Conservation (phyloP, 768 basidiomycete species). For the Holtermannia corniformis region DNA sequence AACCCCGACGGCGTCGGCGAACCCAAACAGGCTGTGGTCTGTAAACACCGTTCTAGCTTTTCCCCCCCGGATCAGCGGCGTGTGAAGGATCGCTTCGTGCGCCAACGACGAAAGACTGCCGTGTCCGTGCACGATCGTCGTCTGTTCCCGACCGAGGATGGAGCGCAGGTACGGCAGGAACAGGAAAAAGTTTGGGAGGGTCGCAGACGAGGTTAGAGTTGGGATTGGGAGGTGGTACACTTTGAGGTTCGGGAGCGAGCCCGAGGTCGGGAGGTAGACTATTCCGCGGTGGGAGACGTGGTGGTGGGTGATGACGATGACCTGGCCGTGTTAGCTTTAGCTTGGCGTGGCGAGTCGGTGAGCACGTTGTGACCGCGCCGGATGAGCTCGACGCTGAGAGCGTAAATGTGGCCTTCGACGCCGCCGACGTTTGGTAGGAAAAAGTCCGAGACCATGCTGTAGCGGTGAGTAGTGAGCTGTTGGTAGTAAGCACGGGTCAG, state of each 20-base stretch:
- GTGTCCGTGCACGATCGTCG: conserved; percentile 83
- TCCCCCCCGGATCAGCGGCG: conserved; percentile 61
- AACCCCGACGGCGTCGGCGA: conserved; percentile 94
- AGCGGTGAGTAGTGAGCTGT: no score
- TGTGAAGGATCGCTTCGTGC: conserved; percentile 84
- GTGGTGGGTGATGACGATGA: conserved; percentile 89
- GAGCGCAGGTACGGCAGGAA: conserved; percentile 84
- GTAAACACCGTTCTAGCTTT: conserved; percentile 80
- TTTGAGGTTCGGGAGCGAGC: conserved; percentile 49
- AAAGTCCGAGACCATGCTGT: conserved; percentile 92
- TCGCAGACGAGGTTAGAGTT: conserved; percentile 79
- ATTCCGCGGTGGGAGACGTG: conserved; percentile 78
- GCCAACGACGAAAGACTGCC: conserved; percentile 81
- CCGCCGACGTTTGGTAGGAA: conserved; percentile 91
- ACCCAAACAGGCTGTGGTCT: conserved; percentile 92
- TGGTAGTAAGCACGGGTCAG: conserved; percentile 5
- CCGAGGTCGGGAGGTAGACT: conserved; percentile 63
- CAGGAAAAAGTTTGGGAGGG: conserved; percentile 86
- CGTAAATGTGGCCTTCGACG: conserved; percentile 93
- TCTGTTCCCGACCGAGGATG: conserved; percentile 74
- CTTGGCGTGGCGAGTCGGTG: neutral
- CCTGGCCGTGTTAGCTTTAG: conserved; percentile 46
- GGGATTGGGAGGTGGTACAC: conserved; percentile 85
- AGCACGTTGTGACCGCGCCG: conserved; percentile 68
- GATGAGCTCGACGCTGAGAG: conserved; percentile 74